These are phyloP conservation scores for Nothophoma quercina DNA, from an alignment of 2,329 filamentous ascomycete species.

Conservation along the genomic window DNA sequence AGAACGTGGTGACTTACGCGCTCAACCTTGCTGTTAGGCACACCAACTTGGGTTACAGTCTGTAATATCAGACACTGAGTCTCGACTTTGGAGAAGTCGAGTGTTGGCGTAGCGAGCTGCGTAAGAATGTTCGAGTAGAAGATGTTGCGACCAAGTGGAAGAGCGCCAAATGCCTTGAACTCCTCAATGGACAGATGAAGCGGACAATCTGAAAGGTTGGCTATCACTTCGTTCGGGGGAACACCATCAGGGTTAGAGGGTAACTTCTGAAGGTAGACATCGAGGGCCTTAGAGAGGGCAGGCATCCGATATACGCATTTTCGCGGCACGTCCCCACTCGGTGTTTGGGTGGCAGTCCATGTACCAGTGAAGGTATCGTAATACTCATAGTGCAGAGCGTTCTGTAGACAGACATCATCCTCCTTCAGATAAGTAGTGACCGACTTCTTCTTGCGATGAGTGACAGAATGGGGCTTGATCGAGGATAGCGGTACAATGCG, in stretches of 20 bases:
- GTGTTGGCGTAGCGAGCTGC: constrained; percentile 56
- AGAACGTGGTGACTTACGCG: constrained; percentile 51
- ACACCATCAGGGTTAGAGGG: constrained; percentile 32
- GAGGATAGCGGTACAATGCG: constrained; percentile 48
- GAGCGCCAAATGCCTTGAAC: constrained; percentile 59
- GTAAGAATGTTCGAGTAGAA: constrained; percentile 66
- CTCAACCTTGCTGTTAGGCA: constrained; percentile 22
- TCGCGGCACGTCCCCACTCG: constrained; percentile 25
- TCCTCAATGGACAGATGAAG: constrained; percentile 60
- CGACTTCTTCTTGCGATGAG: constrained; percentile 44
- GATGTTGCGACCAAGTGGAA: constrained; percentile 58
- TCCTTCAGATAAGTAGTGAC: constrained; percentile 36
- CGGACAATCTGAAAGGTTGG: constrained; percentile 53
- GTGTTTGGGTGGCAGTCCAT: constrained; percentile 22
- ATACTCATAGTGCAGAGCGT: constrained; percentile 53
- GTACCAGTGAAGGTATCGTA: constrained; percentile 28
- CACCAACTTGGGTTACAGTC: constrained; percentile 58
- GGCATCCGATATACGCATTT: constrained; percentile 55
- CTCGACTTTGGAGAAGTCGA: constrained; percentile 62
- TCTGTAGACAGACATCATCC: constrained; percentile 54
- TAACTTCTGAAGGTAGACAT: constrained; percentile 53
- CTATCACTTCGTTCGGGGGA: constrained; percentile 60
- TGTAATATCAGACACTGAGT: constrained; percentile 60
- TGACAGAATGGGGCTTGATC: constrained; percentile 46
- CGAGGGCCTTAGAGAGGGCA: constrained; percentile 39